Percentiles rank a stretch among this genome's conserved stretches.
Conservation (phyloP, 306 rosid species). For the Glycine latifolia region DNA sequence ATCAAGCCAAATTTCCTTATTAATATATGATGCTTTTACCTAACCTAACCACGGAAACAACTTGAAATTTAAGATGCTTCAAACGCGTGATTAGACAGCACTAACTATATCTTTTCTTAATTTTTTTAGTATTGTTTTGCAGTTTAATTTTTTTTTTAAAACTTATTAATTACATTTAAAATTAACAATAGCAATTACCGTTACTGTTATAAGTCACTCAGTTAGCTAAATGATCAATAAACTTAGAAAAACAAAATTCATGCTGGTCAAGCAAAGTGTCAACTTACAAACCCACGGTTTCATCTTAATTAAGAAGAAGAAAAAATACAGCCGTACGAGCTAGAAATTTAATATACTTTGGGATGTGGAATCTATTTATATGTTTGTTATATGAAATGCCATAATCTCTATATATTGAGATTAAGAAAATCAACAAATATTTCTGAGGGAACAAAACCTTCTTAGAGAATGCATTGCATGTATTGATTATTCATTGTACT, state of each 20-base stretch:
- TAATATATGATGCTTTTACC: constrained; percentile 39
- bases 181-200: background rate
- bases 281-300: background rate
- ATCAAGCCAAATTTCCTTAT: constrained; percentile 38
- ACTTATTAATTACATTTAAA: background rate
- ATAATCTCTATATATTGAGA: background rate
- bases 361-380: background rate
- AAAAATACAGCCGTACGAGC: background rate
- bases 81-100: constrained; percentile 41
- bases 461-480: background rate
- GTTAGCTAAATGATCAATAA: background rate
- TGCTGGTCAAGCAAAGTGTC: constrained; percentile 7
- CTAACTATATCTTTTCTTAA: constrained; percentile 8
- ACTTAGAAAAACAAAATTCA: background rate
- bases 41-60: constrained; percentile 39
- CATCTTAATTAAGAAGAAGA: background rate
- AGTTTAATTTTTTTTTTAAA: background rate
- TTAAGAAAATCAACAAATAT: background rate
- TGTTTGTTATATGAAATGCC: background rate
- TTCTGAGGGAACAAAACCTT: constrained; percentile 3
- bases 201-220: background rate
- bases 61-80: constrained; percentile 39
- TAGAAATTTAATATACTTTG: background rate
- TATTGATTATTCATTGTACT: background rate
- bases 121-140: background rate